Evolutionary conservation across 106 monocot genomes (phyloP).

Genomic region (Amphibolis antarctica): DNA sequence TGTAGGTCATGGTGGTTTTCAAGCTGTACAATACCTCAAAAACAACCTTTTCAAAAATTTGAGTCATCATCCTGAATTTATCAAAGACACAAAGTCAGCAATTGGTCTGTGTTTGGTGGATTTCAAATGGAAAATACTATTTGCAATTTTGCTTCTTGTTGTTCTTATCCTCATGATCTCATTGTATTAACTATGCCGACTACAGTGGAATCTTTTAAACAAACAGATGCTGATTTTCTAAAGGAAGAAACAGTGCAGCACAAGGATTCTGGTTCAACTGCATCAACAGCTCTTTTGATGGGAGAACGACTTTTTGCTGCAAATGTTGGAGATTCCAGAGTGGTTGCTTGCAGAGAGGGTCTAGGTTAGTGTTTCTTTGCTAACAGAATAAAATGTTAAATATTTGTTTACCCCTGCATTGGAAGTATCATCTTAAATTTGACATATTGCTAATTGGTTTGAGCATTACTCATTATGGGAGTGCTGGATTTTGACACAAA

Average conservation of each 20-base stretch:
- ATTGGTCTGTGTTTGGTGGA: constrained; percentile 38
- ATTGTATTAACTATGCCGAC: neutral
- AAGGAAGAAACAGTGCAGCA: constrained; percentile 26
- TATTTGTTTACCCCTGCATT: neutral
- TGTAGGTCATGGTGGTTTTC: constrained; percentile 54
- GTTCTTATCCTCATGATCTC: neutral
- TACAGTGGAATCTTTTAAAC: constrained; percentile 49
- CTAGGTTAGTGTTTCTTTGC: constrained; percentile 7
- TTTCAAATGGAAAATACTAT: constrained; percentile 6
- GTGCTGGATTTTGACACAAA: too few relatives aligned
- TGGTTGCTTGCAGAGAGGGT: constrained; percentile 49
- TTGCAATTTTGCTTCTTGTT: neutral
- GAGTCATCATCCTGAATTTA: constrained; percentile 50
- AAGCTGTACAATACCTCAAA: constrained; percentile 59
- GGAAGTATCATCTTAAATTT: neutral
- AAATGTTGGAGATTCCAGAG: constrained; percentile 82
- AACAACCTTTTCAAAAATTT: constrained; percentile 59
- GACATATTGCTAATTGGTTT: neutral
- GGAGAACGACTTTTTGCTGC: constrained; percentile 50
- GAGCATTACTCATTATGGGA: too few relatives aligned
- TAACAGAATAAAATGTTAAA: neutral
- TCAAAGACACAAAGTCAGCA: constrained; percentile 45
- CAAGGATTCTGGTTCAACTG: constrained; percentile 72
- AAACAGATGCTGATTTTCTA: constrained; percentile 49
- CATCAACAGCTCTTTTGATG: constrained; percentile 51